Conservation (phyloP, 2,329 filamentous ascomycete genomes). For the Clonostachys rosea region DNA sequence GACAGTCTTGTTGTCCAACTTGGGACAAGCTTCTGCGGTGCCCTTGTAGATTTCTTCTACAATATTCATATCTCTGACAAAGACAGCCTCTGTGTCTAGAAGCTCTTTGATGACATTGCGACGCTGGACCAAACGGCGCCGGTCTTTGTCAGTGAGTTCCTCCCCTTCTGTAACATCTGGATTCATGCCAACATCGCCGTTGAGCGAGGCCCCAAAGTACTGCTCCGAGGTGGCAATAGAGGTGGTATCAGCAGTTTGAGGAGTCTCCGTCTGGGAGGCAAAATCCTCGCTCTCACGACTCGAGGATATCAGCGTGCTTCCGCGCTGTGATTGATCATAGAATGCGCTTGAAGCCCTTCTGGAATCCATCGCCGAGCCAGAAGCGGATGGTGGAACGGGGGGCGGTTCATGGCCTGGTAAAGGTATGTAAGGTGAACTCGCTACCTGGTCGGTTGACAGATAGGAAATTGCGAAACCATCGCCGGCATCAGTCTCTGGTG, state of each 20-base stretch:
- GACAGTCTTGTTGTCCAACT: conserved; percentile 77
- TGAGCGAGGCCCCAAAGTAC: conserved; percentile 26
- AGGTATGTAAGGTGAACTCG: conserved; percentile 21
- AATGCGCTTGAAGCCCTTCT: conserved; percentile 35
- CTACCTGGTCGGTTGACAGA: conserved; percentile 10
- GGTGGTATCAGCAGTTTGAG: conserved; percentile 40
- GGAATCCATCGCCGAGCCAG: conserved; percentile 27
- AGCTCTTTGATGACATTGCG: conserved; percentile 86
- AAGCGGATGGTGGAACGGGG: conserved; percentile 34
- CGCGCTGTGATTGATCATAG: conserved; percentile 29
- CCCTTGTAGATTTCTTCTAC: conserved; percentile 97
- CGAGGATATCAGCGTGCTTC: conserved; percentile 36
- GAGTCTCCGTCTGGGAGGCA: conserved; percentile 32
- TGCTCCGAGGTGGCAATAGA: conserved; percentile 37
- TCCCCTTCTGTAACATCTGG: conserved; percentile 28
- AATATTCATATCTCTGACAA: conserved; percentile 94
- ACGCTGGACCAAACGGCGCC: conserved; percentile 72
- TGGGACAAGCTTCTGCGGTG: conserved; percentile 76
- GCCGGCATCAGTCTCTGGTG: conserved; percentile 47
- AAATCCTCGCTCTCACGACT: conserved; percentile 40
- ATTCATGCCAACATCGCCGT: conserved; percentile 29
- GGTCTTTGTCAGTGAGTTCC: conserved; percentile 46
- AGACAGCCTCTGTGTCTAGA: conserved; percentile 86
- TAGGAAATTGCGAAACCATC: conserved; percentile 46
- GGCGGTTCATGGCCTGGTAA: conserved; percentile 45